A percentile compares a stretch with the other conserved stretches of the same genome.
phyloP scores from a whole-genome alignment of 495 filamentous ascomycete genomes.

The Penicillium odoratum region DNA sequence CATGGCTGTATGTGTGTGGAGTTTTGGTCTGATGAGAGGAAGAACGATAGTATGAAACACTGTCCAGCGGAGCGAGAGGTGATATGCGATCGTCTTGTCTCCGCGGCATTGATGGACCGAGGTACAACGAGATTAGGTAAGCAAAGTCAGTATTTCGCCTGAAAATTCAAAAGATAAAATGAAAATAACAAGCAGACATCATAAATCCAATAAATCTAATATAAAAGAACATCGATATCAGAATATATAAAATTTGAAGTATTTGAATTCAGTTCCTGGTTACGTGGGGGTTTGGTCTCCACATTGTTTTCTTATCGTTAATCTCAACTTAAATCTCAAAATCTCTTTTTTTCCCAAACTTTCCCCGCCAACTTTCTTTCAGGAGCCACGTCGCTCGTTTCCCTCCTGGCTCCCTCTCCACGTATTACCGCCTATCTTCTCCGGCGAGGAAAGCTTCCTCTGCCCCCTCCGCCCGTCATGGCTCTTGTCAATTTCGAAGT shows the following conservation, averaged over 20 bases:
- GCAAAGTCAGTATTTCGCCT: not conserved
- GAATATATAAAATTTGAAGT: no score
- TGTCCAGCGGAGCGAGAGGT: conserved; percentile 5
- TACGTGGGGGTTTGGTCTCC: not conserved
- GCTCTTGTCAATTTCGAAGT: conserved; percentile 52
- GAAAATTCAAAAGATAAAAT: not conserved
- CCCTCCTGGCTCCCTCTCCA: conserved; percentile 59
- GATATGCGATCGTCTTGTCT: conserved; percentile 11
- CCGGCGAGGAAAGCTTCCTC: conserved; percentile 49
- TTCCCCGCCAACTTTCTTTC: conserved; percentile 9
- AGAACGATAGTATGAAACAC: not conserved
- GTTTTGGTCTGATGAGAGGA: not conserved
- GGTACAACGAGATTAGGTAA: conserved; percentile 29
- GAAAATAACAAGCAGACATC: no score
- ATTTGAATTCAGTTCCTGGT: not conserved
- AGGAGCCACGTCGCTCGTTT: not conserved
- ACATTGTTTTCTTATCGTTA: conserved; percentile 10
- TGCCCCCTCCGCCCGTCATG: conserved; percentile 51
- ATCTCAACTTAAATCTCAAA: not conserved
- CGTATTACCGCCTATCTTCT: conserved; percentile 59
- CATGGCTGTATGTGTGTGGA: conserved; percentile 17
- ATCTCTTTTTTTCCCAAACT: conserved; percentile 20
- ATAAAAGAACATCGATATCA: no score
- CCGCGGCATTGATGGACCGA: conserved; percentile 22
- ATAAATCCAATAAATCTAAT: no score